Percentiles rank a stretch among this genome's conserved stretches.
These are phyloP conservation scores for Gentiana dahurica DNA, from an alignment of 257 asterid species.

Conservation along the genomic window DNA sequence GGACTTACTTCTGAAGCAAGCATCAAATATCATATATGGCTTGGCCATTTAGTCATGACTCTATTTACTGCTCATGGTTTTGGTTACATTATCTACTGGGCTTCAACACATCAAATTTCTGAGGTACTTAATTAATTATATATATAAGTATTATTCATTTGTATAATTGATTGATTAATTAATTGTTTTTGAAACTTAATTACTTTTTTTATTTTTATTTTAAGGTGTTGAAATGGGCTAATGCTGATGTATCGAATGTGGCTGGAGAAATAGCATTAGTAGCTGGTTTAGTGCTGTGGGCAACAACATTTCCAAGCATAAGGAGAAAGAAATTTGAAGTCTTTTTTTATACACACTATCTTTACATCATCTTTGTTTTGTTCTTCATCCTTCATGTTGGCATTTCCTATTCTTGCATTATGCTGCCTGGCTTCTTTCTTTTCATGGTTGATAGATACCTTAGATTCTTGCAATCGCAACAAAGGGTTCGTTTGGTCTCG, in stretches of 20 bases:
- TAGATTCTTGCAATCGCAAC: slow-evolving; percentile 65
- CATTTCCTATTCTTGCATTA: slow-evolving; percentile 30
- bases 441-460: slow-evolving; percentile 65
- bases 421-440: slow-evolving; percentile 86
- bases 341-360: slow-evolving; percentile 75
- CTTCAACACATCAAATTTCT: slow-evolving; percentile 29
- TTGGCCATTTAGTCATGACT: slow-evolving; percentile 60
- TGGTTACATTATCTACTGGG: slow-evolving; percentile 45
- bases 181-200: neutral
- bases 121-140: slow-evolving; percentile 20
- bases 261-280: slow-evolving; percentile 76
- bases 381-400: slow-evolving; percentile 80
- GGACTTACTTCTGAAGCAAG: slow-evolving; percentile 81
- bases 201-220: neutral
- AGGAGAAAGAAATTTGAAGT: slow-evolving; percentile 74
- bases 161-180: neutral
- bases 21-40: slow-evolving; percentile 80
- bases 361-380: slow-evolving; percentile 54
- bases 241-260: slow-evolving; percentile 44
- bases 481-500: slow-evolving; percentile 42
- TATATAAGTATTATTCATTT: neutral
- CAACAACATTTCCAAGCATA: slow-evolving; percentile 47
- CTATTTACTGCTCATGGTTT: slow-evolving; percentile 72
- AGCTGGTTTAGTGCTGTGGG: slow-evolving; percentile 62
- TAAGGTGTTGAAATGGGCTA: slow-evolving; percentile 66